Evolutionary conservation across 331 rosid species (phyloP), one percentile per base, ranked within the genome.

Genomic region (Prunus yedoensis): DNA sequence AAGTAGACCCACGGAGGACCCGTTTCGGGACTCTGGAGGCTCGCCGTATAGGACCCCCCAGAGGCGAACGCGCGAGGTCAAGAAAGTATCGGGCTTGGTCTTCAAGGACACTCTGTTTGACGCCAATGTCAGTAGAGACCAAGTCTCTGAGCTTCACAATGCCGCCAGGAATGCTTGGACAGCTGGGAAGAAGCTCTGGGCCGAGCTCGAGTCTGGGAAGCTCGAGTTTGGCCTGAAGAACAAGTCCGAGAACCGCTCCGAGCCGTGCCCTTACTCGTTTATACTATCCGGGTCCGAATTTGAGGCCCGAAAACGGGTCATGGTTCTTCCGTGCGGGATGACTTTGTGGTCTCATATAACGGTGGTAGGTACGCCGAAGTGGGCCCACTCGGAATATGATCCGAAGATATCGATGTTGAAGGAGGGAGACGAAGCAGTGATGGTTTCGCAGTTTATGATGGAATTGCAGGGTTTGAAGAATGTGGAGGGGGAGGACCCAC

Each of bases 361-460:
- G 2, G 96, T 95, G 75, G 97, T 95, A 14, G 99, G 96, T 53
- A 95, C 92, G 4, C 99, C 99, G 15, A 78, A 87, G 21, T 89
- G 93, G 97, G 99, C 93, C 18, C 97, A 89, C 50, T 71, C 82
- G 25, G 97, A 90, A 74, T 21, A 83, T 35, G 93, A 92, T 68
- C 92, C 99, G 2, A 92, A 82, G 87, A 95, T 95, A 57, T 85
- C 94, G 51, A 60, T 80, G 56, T 46, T 95, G 89, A 89, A 59
- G 80, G 96, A 92, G 13, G 93, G 94, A 0, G 94, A 80, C 10
- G 94, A 85, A 9, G 70, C 94, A 4, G 89, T 88, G 74, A 78
- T 89, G 97, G 97, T 92, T 15, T 95, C 99, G 11, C 99, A 95
- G 88, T 95, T 95, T 52, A 90, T 89, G 94, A 78, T 92, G 91